phyloP scores from a whole-genome alignment of 2,329 filamentous ascomycete genomes.

The Ophiostoma tasmaniense region DNA sequence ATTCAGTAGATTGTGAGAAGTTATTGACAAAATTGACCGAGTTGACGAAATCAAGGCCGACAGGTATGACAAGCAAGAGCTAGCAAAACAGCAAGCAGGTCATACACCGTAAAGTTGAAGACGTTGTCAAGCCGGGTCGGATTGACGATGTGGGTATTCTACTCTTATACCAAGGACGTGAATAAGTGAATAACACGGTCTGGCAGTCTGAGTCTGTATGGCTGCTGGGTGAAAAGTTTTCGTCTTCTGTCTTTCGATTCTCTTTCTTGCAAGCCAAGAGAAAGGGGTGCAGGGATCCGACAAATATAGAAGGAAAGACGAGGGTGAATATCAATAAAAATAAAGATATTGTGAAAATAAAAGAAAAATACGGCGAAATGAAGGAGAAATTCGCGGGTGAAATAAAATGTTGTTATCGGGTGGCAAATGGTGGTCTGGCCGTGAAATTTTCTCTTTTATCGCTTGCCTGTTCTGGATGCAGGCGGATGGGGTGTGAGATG shows the following conservation, averaged over 20 bases:
- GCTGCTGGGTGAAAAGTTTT: slow-evolving; percentile 6
- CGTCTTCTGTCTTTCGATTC: not conserved
- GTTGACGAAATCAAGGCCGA: not conserved
- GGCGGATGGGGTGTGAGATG: slow-evolving; percentile 12
- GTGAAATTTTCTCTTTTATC: slow-evolving; percentile 14
- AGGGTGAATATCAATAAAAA: not conserved
- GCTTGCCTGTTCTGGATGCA: slow-evolving; percentile 16
- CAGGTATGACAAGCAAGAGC: not conserved
- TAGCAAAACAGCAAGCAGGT: not conserved
- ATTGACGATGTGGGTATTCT: not conserved
- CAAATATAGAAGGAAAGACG: slow-evolving; percentile 1
- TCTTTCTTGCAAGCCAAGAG: not conserved
- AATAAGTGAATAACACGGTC: not conserved
- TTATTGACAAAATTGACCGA: not conserved
- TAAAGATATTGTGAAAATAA: slow-evolving; percentile 8
- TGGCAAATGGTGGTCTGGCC: slow-evolving; percentile 16
- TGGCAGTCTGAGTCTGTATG: not conserved
- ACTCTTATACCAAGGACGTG: not conserved
- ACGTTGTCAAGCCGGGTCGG: not conserved
- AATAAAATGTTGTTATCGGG: slow-evolving; percentile 15
- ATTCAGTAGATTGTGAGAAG: not conserved
- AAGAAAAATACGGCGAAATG: not conserved
- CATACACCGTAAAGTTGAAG: not conserved
- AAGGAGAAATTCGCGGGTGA: slow-evolving; percentile 3
- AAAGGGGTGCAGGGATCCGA: not conserved